Base-by-base conservation (phyloP, 2,329 filamentous ascomycete species). In the Colletotrichum eremochloae region DNA sequence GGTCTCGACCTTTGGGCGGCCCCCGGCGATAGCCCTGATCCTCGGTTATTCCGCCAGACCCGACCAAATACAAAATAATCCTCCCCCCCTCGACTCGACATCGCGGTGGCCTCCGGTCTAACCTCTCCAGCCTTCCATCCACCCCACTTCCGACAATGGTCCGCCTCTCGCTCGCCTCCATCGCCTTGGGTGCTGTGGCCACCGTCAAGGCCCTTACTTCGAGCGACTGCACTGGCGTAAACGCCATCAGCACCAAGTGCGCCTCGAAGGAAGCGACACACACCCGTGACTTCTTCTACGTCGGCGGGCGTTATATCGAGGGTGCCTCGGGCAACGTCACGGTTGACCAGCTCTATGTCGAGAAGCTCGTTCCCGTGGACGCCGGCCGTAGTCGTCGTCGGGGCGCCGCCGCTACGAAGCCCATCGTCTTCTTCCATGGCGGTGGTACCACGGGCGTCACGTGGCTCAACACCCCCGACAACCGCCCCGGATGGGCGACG, bases 261-360 rank as follows among this genome's bases (percentile, higher is more conserved):
- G n/a, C 24, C 46, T 67, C 68, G 8, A 60, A 71, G 9, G 72
- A 78, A 50, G 61, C 71, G 12, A 68, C 77, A 12, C 67, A 75
- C 9, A 75, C 76, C 46, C 78, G 78, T 48, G 74, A 74, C 58
- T 79, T 75, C 73, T 82, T 84, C 75, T 83, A 82, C 69, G 76
- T 80, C 3, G 82, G 82, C 33, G 82, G 82, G 4, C 67, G 76
- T 8, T 84, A 83, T 71, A 77, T 76, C 36, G 48, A 76, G 31
- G 75, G 79, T 53, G 74, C 73, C 3, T 67, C 74, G 0, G 79
- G 79, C 2, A 78, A 82, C 68, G 74, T 79, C 31, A 75, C 78
- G 14, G 77, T 77, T 40, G 81, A 82, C 63, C 87, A 89, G 78
- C 86, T 89, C 80, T 89, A 89, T 73, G 85, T 88, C 36, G 87